phyloP scores from a whole-genome alignment of 768 basidiomycete genomes.

The Solioccasus polychromus region DNA sequence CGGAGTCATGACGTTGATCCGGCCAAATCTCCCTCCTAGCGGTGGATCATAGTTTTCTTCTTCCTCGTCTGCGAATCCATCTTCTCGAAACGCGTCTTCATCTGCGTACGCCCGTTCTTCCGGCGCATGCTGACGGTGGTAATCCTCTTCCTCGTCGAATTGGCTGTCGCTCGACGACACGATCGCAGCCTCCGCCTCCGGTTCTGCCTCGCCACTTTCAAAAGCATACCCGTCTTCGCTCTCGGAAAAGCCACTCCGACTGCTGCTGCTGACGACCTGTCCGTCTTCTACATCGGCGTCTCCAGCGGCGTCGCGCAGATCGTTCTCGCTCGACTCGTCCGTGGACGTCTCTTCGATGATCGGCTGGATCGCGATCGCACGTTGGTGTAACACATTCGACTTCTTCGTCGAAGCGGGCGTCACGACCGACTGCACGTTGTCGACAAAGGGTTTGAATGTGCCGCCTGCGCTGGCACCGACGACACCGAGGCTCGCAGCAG shows the following conservation, averaged over 20 bases:
- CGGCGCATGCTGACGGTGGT: constrained; percentile 11
- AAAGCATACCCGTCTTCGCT: constrained; percentile 36
- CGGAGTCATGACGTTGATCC: constrained; percentile 94
- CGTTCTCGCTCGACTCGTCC: constrained; percentile 33
- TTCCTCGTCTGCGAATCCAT: constrained; percentile 28
- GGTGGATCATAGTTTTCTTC: constrained; percentile 40
- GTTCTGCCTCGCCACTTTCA: constrained; percentile 26
- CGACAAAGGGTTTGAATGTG: constrained; percentile 40
- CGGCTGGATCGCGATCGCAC: constrained; percentile 13
- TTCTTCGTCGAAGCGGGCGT: constrained; percentile 22
- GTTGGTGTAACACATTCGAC: constrained; percentile 18
- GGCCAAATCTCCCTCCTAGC: constrained; percentile 72
- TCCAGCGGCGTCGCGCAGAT: constrained; percentile 13
- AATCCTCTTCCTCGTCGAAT: constrained; percentile 30
- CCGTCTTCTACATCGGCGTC: constrained; percentile 27
- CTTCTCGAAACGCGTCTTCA: constrained; percentile 28
- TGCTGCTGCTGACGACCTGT: constrained; percentile 22
- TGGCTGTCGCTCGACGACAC: constrained; percentile 32
- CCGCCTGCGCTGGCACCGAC: constrained; percentile 5
- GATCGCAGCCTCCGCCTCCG: constrained; percentile 24
- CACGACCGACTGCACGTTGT: constrained; percentile 15
- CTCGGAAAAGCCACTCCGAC: constrained; percentile 30
- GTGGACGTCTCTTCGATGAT: constrained; percentile 29
- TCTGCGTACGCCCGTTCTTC: constrained; percentile 15
- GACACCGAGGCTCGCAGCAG: constrained; percentile 6